These are phyloP conservation scores for Delitschia confertaspora DNA, from an alignment of 495 filamentous ascomycete species.

Conservation along the genomic window DNA sequence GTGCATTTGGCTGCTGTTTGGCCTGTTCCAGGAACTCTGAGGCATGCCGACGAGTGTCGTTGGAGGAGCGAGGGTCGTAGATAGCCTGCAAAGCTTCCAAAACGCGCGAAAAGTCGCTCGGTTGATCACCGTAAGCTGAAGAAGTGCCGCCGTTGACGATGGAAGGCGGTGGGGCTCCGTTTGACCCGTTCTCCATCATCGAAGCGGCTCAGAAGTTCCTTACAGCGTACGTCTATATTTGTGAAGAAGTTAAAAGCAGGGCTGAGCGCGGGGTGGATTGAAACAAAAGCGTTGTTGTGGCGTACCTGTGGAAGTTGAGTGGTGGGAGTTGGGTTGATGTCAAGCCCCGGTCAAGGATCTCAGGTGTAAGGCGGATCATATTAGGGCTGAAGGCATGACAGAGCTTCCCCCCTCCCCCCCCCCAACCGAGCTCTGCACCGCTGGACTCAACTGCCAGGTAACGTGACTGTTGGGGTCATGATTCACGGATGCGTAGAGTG, in stretches of 20 bases:
- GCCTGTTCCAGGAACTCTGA: conserved; percentile 72
- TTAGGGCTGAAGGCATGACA: too few relatives aligned
- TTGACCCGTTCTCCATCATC: conserved; percentile 12
- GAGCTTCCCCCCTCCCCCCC: too few relatives aligned
- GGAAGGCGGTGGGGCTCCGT: conserved; percentile 6
- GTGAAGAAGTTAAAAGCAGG: neutral
- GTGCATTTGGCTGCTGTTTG: conserved; percentile 67
- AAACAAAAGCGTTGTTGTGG: too few relatives aligned
- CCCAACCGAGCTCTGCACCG: too few relatives aligned
- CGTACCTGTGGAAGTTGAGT: too few relatives aligned
- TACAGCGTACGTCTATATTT: neutral
- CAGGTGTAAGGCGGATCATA: too few relatives aligned
- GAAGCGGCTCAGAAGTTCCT: conserved; percentile 13
- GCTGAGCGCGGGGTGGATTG: too few relatives aligned
- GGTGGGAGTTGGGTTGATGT: too few relatives aligned
- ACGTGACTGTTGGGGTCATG: too few relatives aligned
- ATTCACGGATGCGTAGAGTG: too few relatives aligned
- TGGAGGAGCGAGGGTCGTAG: conserved; percentile 72
- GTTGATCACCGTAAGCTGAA: conserved; percentile 4
- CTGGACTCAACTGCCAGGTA: too few relatives aligned
- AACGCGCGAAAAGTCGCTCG: conserved; percentile 46
- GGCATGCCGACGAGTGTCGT: conserved; percentile 76
- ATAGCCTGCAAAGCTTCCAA: conserved; percentile 76
- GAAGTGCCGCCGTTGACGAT: conserved; percentile 18
- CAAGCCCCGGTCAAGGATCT: too few relatives aligned